phyloP scores from a whole-genome alignment of 1,139 yeast species.

The Saccharomycopsis hybrid region DNA sequence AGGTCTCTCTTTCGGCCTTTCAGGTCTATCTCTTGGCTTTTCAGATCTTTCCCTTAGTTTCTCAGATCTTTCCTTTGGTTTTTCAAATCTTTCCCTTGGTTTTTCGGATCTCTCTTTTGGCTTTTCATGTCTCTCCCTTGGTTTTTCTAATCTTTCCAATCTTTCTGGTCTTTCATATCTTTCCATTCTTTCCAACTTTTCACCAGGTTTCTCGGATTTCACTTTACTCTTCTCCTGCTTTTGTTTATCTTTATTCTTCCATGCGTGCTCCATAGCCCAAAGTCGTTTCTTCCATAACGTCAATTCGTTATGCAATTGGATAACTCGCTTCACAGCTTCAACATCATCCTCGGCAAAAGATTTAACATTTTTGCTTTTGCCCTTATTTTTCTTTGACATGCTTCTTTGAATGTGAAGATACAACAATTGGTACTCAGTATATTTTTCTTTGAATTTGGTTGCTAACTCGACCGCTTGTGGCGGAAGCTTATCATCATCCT shows the following conservation, averaged over 20 bases:
- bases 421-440: conserved; percentile 13
- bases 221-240: not conserved
- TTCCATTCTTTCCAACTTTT: too few relatives aligned
- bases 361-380: not conserved
- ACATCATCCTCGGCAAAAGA: not conserved
- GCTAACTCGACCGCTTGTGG: conserved; percentile 13
- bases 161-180: too few relatives aligned
- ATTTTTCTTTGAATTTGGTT: conserved; percentile 7
- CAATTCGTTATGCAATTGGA: conserved; percentile 17
- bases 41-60: not conserved
- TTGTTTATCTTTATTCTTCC: not conserved
- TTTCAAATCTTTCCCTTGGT: too few relatives aligned
- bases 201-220: not conserved
- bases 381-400: not conserved
- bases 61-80: too few relatives aligned
- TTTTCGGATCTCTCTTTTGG: not conserved
- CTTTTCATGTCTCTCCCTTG: too few relatives aligned
- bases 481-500: not conserved
- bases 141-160: too few relatives aligned
- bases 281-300: conserved; percentile 18
- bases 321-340: conserved; percentile 12
- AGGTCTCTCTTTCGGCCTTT: too few relatives aligned
- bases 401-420: conserved; percentile 10
- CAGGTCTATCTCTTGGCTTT: not conserved
- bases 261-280: conserved; percentile 8